Evolutionary conservation across 2,329 filamentous ascomycete genomes (phyloP).

Genomic region (Myriosclerotinia duriaeana): DNA sequence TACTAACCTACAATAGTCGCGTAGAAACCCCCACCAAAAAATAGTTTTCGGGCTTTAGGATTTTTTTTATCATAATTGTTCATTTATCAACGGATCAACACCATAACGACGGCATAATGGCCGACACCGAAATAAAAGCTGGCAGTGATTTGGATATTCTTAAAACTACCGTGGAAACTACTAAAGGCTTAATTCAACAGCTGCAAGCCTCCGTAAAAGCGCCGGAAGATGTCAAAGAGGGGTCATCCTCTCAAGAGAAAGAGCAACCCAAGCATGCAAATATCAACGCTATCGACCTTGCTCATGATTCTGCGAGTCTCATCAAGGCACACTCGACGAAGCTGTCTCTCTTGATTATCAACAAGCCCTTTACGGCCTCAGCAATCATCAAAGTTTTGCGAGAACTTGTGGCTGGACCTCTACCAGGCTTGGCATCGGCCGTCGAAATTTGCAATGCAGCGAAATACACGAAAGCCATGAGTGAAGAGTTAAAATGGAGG

Average conservation of each 20-base stretch:
- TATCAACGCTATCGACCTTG: slow-evolving; percentile 62
- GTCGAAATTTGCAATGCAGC: slow-evolving; percentile 62
- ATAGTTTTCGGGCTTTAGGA: slow-evolving; percentile 17
- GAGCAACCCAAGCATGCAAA: slow-evolving; percentile 23
- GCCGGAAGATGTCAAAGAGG: slow-evolving; percentile 9
- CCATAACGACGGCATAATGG: slow-evolving; percentile 25
- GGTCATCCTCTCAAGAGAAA: slow-evolving; percentile 20
- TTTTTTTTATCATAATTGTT: slow-evolving; percentile 6
- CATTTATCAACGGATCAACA: not conserved
- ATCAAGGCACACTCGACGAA: slow-evolving; percentile 84
- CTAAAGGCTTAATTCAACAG: slow-evolving; percentile 32
- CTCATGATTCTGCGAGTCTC: slow-evolving; percentile 69
- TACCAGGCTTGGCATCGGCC: slow-evolving; percentile 72
- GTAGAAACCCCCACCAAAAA: slow-evolving; percentile 16
- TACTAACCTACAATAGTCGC: not conserved
- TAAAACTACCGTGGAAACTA: slow-evolving; percentile 33
- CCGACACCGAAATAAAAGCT: slow-evolving; percentile 24
- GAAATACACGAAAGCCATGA: slow-evolving; percentile 62
- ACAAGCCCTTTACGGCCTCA: slow-evolving; percentile 78
- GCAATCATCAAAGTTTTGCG: slow-evolving; percentile 70
- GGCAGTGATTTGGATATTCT: slow-evolving; percentile 32
- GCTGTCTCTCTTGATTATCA: slow-evolving; percentile 81
- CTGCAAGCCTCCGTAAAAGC: slow-evolving; percentile 29
- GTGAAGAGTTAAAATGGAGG: slow-evolving; percentile 61
- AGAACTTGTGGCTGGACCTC: slow-evolving; percentile 69